phyloP scores from a whole-genome alignment of 208 protist species.

The Trypanosoma avium region DNA sequence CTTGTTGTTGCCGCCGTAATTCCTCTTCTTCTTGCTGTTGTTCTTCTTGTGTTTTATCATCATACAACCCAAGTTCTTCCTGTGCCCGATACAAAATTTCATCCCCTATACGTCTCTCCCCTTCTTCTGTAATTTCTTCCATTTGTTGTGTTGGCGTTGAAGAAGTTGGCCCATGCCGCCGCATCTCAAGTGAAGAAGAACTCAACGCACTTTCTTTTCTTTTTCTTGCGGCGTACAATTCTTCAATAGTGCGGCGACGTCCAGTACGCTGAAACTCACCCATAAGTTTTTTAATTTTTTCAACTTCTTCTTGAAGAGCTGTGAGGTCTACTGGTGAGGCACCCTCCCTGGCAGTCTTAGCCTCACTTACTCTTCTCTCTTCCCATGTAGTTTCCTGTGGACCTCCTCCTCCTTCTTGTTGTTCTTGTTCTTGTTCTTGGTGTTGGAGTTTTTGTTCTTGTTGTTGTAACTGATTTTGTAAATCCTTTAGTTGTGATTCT shows the following conservation, averaged over 20 bases:
- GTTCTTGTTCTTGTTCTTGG: slow-evolving; percentile 5
- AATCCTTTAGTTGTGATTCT: slow-evolving; percentile 4
- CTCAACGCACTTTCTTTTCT: slow-evolving; percentile 23
- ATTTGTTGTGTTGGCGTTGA: neutral
- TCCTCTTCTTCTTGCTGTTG: neutral
- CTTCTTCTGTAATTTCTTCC: slow-evolving; percentile 11
- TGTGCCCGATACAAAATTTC: slow-evolving; percentile 60
- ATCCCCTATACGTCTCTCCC: slow-evolving; percentile 42
- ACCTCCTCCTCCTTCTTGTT: slow-evolving; percentile 15
- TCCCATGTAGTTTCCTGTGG: neutral
- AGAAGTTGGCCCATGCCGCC: neutral
- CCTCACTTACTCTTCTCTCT: neutral
- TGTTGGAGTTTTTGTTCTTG: slow-evolving; percentile 16
- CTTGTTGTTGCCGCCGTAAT: neutral
- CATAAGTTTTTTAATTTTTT: slow-evolving; percentile 50
- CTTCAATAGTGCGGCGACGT: slow-evolving; percentile 74
- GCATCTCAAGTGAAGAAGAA: neutral
- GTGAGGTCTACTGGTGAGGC: slow-evolving; percentile 23
- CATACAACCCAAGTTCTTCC: slow-evolving; percentile 44
- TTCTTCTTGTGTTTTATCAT: neutral
- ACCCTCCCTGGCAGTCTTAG: neutral
- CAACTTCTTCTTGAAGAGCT: slow-evolving; percentile 64
- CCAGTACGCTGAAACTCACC: slow-evolving; percentile 46
- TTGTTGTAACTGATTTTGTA: slow-evolving; percentile 4
- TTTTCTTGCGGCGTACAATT: slow-evolving; percentile 81